A percentile compares a stretch with the other conserved stretches of the same genome.
These are phyloP conservation scores for Fusarium nanum DNA, from an alignment of 2,329 filamentous ascomycete species.

Conservation along the genomic window DNA sequence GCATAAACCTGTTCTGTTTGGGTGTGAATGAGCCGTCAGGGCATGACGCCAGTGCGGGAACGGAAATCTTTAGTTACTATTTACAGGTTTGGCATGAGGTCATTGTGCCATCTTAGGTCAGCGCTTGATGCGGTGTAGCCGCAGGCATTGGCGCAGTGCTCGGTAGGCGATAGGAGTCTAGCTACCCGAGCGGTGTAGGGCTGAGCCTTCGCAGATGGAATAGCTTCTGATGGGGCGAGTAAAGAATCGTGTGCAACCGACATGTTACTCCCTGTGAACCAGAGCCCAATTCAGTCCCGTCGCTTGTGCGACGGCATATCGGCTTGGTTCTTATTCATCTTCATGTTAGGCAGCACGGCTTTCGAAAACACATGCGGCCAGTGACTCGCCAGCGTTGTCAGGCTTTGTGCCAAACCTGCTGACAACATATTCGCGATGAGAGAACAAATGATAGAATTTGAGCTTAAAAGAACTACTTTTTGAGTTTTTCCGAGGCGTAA, in stretches of 20 bases:
- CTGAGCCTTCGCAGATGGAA: slow-evolving; percentile 67
- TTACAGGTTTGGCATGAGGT: neutral
- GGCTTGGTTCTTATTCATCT: too few relatives aligned
- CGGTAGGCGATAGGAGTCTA: too few relatives aligned
- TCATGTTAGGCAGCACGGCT: too few relatives aligned
- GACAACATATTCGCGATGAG: too few relatives aligned
- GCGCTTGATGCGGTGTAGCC: neutral
- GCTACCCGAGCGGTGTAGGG: slow-evolving; percentile 15
- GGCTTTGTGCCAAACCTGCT: too few relatives aligned
- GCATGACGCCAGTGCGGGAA: neutral
- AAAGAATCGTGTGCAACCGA: slow-evolving; percentile 58
- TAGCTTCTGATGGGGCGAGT: slow-evolving; percentile 75
- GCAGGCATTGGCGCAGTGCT: slow-evolving; percentile 7
- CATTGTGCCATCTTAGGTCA: slow-evolving; percentile 9
- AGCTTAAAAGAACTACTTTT: too few relatives aligned
- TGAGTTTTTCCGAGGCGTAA: too few relatives aligned
- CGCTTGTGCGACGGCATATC: too few relatives aligned
- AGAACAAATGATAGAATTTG: too few relatives aligned
- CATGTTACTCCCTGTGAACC: slow-evolving; percentile 49
- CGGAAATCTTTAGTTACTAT: neutral
- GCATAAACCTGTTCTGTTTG: slow-evolving; percentile 67
- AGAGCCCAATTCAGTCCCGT: too few relatives aligned
- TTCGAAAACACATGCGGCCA: too few relatives aligned
- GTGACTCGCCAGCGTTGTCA: too few relatives aligned
- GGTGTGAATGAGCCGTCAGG: neutral